Percentiles rank a stretch among this genome's conserved stretches.
phyloP scores from a whole-genome alignment of 202 grass and related monocot genomes.

The Zoysia matrella region DNA sequence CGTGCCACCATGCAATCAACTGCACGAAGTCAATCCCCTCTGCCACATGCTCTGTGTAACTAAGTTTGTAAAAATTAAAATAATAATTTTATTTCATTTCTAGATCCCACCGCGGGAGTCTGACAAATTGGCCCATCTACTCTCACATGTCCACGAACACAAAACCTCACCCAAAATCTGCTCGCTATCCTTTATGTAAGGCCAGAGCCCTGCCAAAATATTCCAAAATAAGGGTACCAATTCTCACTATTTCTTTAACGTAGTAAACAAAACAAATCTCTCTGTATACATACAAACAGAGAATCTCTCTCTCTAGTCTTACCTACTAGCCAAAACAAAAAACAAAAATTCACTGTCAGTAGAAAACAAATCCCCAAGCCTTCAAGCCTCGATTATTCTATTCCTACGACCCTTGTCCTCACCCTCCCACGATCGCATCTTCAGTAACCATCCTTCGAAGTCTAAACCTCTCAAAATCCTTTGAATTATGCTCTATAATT shows the following conservation, averaged over 20 bases:
- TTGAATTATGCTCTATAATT: neutral
- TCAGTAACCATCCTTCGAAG: neutral
- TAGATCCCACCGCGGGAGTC: neutral
- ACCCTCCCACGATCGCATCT: conserved; percentile 1
- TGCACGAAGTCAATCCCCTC: too few relatives aligned
- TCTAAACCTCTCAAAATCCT: neutral
- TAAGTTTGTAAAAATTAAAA: neutral
- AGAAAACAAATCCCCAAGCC: conserved; percentile 34
- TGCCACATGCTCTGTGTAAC: too few relatives aligned
- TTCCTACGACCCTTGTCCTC: neutral
- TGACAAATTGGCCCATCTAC: neutral
- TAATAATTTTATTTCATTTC: neutral
- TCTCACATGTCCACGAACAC: neutral
- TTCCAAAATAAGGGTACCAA: conserved; percentile 7
- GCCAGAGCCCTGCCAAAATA: conserved; percentile 12
- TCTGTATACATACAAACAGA: neutral
- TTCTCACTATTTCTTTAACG: neutral
- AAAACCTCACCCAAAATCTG: neutral
- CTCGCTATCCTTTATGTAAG: neutral
- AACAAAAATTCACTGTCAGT: neutral
- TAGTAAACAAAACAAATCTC: neutral
- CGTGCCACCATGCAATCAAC: too few relatives aligned
- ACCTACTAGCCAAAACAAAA: conserved; percentile 27
- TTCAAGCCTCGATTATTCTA: neutral
- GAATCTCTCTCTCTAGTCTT: neutral